phyloP scores from a whole-genome alignment of 352 stramenopile genomes.

The Phytophthora palmivora region DNA sequence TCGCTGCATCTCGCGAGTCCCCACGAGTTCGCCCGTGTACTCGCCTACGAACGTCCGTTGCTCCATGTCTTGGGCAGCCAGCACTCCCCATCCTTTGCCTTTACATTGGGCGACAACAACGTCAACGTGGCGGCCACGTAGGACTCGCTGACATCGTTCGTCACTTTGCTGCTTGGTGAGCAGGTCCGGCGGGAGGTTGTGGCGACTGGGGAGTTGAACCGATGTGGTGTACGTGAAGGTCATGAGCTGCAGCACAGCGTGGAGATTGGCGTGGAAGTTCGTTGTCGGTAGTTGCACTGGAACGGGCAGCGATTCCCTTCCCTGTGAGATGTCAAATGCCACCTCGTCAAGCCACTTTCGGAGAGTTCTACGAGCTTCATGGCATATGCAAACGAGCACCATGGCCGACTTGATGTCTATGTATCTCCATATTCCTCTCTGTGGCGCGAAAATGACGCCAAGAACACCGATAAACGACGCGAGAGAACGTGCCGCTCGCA shows the following conservation, averaged over 20 bases:
- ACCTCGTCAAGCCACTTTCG: conserved; percentile 13
- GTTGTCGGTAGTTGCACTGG: conserved; percentile 10
- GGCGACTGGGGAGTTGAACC: conserved; percentile 35
- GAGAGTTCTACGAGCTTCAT: conserved; percentile 3
- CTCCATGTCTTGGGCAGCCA: conserved; percentile 41
- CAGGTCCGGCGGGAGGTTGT: conserved; percentile 36
- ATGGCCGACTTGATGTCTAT: conserved; percentile 17
- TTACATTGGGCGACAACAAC: conserved; percentile 37
- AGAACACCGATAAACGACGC: conserved; percentile 20
- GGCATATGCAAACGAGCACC: conserved; percentile 17
- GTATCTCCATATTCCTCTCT: conserved; percentile 6
- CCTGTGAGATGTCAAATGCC: conserved; percentile 23
- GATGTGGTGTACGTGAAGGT: conserved; percentile 45
- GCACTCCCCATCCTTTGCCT: conserved; percentile 58
- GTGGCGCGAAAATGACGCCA: conserved; percentile 19
- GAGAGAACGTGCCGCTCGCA: neutral
- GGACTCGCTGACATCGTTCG: conserved; percentile 31
- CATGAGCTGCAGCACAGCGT: conserved; percentile 5
- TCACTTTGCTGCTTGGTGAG: conserved; percentile 24
- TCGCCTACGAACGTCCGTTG: conserved; percentile 53
- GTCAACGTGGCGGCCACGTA: conserved; percentile 34
- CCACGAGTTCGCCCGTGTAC: conserved; percentile 73
- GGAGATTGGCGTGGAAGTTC: conserved; percentile 8
- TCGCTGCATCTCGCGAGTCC: conserved; percentile 43
- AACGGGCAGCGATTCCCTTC: conserved; percentile 26